phyloP scores from a whole-genome alignment of 768 basidiomycete species.

The Agrocybe chaxingu region DNA sequence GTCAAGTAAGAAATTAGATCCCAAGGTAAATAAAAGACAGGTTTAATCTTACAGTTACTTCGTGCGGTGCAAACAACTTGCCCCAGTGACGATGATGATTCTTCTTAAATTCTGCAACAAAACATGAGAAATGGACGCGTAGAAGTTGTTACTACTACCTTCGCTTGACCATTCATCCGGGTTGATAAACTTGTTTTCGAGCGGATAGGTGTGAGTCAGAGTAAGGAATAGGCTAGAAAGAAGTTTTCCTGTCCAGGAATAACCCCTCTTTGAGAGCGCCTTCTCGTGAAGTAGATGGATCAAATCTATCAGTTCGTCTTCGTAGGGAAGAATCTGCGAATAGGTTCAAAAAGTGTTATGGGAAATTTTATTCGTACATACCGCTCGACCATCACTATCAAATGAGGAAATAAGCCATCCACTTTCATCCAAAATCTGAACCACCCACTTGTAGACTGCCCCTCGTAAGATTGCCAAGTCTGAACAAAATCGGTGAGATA shows the following conservation, averaged over 20 bases:
- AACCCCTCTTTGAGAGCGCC: constrained; percentile 77
- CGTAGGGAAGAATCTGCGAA: constrained; percentile 60
- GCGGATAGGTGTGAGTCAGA: constrained; percentile 75
- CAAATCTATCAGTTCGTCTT: constrained; percentile 56
- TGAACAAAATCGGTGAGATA: constrained; percentile 20
- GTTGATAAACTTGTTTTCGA: constrained; percentile 81
- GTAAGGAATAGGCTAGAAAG: constrained; percentile 70
- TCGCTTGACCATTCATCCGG: constrained; percentile 70
- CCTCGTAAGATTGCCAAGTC: constrained; percentile 76
- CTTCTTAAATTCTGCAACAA: constrained; percentile 53
- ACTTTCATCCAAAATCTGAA: background rate
- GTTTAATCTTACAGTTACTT: constrained; percentile 54
- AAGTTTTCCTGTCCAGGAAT: constrained; percentile 76
- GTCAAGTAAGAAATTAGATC: constrained; percentile 1
- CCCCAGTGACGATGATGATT: constrained; percentile 81
- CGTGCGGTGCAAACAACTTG: constrained; percentile 64
- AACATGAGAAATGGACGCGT: background rate
- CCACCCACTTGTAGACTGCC: constrained; percentile 72
- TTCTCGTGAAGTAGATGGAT: constrained; percentile 65
- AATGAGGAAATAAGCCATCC: constrained; percentile 1
- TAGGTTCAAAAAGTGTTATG: constrained; percentile 1
- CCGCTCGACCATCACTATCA: constrained; percentile 56
- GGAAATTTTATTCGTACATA: constrained; percentile 25
- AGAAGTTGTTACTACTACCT: constrained; percentile 36
- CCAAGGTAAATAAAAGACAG: background rate